These are phyloP conservation scores for Sechiopsis laciniata DNA, from an alignment of 306 rosid genomes.

Conservation along the genomic window DNA sequence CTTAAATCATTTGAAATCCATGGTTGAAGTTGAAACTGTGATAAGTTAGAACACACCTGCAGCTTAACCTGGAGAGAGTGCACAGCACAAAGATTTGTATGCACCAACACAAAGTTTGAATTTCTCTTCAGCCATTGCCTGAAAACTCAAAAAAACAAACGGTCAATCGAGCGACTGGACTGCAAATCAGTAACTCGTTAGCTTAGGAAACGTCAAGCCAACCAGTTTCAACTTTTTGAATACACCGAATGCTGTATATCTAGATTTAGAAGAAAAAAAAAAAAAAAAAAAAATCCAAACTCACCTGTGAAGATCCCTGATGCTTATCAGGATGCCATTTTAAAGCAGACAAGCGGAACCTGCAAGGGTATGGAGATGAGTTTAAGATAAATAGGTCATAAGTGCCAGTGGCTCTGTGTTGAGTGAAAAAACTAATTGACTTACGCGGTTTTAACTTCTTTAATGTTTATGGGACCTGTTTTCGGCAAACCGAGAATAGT, in stretches of 20 bases:
- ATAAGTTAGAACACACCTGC: neutral
- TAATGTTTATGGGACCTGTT: slow-evolving; percentile 68
- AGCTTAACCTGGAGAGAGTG: slow-evolving; percentile 46
- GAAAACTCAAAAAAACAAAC: slow-evolving; percentile 25
- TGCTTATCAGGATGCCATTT: slow-evolving; percentile 98
- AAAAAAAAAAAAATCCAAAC: slow-evolving; percentile 20
- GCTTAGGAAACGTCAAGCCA: neutral
- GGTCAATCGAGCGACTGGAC: neutral
- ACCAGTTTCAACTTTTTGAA: neutral
- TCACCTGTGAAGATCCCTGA: slow-evolving; percentile 78
- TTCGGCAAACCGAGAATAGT: slow-evolving; percentile 69
- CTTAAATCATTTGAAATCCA: neutral
- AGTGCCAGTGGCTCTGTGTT: neutral
- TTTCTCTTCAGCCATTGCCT: slow-evolving; percentile 75
- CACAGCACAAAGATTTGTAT: slow-evolving; percentile 67
- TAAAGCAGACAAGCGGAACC: slow-evolving; percentile 76
- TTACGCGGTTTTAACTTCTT: slow-evolving; percentile 88
- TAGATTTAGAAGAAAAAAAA: neutral
- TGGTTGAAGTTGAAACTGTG: neutral
- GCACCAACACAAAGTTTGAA: slow-evolving; percentile 67
- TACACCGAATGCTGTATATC: neutral
- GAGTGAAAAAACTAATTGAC: slow-evolving; percentile 21
- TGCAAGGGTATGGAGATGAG: slow-evolving; percentile 27
- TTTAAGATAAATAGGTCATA: neutral
- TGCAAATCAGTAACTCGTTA: neutral